Evolutionary conservation across 805 yeast species (phyloP), one percentile per base, ranked within the genome.

Genomic region (Candida xiaguanensis): DNA sequence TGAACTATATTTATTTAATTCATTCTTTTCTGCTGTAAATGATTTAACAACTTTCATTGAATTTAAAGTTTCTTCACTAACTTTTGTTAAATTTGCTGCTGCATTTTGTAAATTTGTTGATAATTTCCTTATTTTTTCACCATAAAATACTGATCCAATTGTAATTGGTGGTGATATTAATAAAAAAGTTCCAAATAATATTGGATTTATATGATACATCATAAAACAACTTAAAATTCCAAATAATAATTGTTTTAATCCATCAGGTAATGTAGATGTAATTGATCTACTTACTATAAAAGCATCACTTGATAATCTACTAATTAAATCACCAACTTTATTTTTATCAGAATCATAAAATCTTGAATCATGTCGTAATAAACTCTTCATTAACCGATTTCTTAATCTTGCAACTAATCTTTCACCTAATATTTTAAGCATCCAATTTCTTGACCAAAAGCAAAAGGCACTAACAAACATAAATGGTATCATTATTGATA

Each of bases 381-480:
- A 53, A 41, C 61, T 57, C 47, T 67, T 66, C 73, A 68, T 67
- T 5, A 65, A 67, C 28, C 67, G 48, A 19, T 63, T 52, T 37
- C 74, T 52, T 25, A 69, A 59, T 27, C 74, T 46, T 12, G 74
- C 74, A 14, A 68, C 74, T 31, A 69, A 52, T 31, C 74, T 48
- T 51, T 69, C 74, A 3, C 74, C 74, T 26, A 69, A 47, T 31
- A 69, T 47, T 41, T 61, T 61, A 40, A 60, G 52, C 8, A 59
- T 65, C 73, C 73, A 68, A 41, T 65, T 66, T 38, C 74, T 54
- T 16, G 74, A 72, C 74, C 74, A 68, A 49, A 67, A 68, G 44
- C 74, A 68, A 12, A 58, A 56, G 8, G 74, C 73, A 52, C 67
- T 59, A 4, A 60, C 59, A 34, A 55, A 52, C 69, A 68, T 65